Evolutionary conservation across 163 green algal genomes (phyloP).

Genomic region (Scenedesmus sp.): DNA sequence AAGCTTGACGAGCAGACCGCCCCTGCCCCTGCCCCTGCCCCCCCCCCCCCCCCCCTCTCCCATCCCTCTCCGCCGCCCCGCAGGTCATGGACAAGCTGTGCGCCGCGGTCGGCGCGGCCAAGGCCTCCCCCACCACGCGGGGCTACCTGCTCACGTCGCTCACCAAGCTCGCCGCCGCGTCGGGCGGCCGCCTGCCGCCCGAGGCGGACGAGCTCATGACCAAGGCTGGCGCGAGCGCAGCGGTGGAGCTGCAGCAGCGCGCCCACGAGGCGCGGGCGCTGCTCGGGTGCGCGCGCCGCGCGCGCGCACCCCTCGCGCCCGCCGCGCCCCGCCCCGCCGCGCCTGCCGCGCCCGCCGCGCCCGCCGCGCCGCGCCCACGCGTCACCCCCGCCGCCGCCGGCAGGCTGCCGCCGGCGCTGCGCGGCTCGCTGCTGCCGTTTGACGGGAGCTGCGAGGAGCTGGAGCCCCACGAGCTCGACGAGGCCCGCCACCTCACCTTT

Average conservation of each 20-base stretch:
- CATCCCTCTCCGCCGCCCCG: not conserved
- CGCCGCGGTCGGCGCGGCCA: slow-evolving; percentile 42
- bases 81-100: slow-evolving; percentile 58
- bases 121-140: slow-evolving; percentile 33
- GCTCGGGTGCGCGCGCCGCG: slow-evolving; percentile 41
- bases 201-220: slow-evolving; percentile 66
- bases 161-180: slow-evolving; percentile 70
- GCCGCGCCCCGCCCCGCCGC: too few relatives aligned
- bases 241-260: slow-evolving; percentile 85
- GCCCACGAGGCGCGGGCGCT: slow-evolving; percentile 83
- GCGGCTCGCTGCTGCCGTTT: slow-evolving; percentile 60
- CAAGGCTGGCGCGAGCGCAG: slow-evolving; percentile 52
- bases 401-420: slow-evolving; percentile 37
- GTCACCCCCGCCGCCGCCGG: slow-evolving; percentile 10
- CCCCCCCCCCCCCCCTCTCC: not conserved
- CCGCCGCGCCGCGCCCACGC: too few relatives aligned
- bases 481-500: slow-evolving; percentile 63
- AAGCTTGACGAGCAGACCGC: too few relatives aligned
- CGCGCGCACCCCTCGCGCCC: too few relatives aligned
- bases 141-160: slow-evolving; percentile 68
- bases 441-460: slow-evolving; percentile 80
- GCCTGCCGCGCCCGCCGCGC: too few relatives aligned
- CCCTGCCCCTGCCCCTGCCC: not conserved
- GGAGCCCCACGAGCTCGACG: slow-evolving; percentile 59
- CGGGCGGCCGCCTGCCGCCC: slow-evolving; percentile 21